Conservation (phyloP, 345 rosid genomes). For the Schrenkiella parvula region DNA sequence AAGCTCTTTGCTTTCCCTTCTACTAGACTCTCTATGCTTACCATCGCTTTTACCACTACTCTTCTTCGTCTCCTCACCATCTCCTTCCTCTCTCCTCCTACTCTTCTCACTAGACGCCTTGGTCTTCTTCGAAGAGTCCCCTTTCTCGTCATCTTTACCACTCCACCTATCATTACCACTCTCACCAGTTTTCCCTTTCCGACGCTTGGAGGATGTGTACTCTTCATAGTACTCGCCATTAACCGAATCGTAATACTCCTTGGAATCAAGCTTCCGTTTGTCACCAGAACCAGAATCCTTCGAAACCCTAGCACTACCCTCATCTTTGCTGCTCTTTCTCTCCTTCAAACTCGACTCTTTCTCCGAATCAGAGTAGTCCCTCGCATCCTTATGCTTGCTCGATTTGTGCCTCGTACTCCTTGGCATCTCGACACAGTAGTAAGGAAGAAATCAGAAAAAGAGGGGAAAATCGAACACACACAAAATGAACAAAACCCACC, state of each 20-base stretch:
- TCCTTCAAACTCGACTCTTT: slow-evolving; percentile 64
- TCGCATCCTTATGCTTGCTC: slow-evolving; percentile 75
- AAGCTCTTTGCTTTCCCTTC: slow-evolving; percentile 58
- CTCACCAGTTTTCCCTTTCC: slow-evolving; percentile 56
- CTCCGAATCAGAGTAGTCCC: slow-evolving; percentile 90
- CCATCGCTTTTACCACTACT: slow-evolving; percentile 58
- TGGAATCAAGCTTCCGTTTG: slow-evolving; percentile 58
- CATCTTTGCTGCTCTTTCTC: slow-evolving; percentile 50
- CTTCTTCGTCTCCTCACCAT: slow-evolving; percentile 46
- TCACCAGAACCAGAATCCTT: slow-evolving; percentile 57
- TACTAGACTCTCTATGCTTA: slow-evolving; percentile 59
- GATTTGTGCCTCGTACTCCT: slow-evolving; percentile 94
- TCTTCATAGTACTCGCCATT: slow-evolving; percentile 69
- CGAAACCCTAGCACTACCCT: slow-evolving; percentile 46
- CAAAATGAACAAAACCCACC: not conserved
- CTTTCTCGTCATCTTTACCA: slow-evolving; percentile 59
- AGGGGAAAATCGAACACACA: not conserved
- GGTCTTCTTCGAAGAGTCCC: slow-evolving; percentile 42
- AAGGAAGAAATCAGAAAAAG: not conserved
- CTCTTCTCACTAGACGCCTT: slow-evolving; percentile 58
- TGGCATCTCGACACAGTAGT: slow-evolving; percentile 46
- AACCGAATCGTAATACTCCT: slow-evolving; percentile 43
- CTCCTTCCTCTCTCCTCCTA: slow-evolving; percentile 60
- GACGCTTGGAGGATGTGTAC: slow-evolving; percentile 55
- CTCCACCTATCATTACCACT: slow-evolving; percentile 72